Evolutionary conservation across 345 rosid species (phyloP).

Genomic region (Trapa incisa): DNA sequence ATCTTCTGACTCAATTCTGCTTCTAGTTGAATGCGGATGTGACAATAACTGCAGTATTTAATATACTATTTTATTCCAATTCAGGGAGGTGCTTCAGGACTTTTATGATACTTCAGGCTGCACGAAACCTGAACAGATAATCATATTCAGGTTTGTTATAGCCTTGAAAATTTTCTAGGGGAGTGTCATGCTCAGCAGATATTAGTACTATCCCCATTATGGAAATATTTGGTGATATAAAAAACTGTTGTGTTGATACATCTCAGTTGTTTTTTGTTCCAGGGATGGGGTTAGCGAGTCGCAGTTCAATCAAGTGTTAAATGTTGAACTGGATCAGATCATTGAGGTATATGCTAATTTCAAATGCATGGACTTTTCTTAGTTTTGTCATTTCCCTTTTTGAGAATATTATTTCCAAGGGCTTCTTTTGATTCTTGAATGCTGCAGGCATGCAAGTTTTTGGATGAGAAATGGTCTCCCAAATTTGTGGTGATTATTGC

Average conservation of each 20-base stretch:
- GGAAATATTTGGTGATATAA: conserved; percentile 35
- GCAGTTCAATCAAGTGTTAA: conserved; percentile 74
- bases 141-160: conserved; percentile 30
- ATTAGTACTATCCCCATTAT: neutral
- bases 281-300: conserved; percentile 98
- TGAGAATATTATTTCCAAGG: neutral
- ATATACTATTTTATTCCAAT: neutral
- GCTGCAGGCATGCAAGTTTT: conserved; percentile 31
- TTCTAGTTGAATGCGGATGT: too few species aligned
- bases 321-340: conserved; percentile 68
- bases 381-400: neutral
- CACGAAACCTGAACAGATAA: conserved; percentile 33
- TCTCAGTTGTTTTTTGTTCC: conserved; percentile 2
- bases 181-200: neutral
- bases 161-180: neutral
- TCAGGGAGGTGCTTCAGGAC: conserved; percentile 33
- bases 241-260: conserved; percentile 30
- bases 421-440: neutral
- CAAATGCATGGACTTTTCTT: neutral
- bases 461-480: conserved; percentile 31
- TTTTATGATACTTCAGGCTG: conserved; percentile 28
- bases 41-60: too few species aligned
- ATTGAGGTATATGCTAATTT: conserved; percentile 33
- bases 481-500: conserved; percentile 33
- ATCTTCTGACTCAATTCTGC: too few species aligned